Conservation (phyloP, 768 basidiomycete genomes). For the Rhizopogon sp. region DNA sequence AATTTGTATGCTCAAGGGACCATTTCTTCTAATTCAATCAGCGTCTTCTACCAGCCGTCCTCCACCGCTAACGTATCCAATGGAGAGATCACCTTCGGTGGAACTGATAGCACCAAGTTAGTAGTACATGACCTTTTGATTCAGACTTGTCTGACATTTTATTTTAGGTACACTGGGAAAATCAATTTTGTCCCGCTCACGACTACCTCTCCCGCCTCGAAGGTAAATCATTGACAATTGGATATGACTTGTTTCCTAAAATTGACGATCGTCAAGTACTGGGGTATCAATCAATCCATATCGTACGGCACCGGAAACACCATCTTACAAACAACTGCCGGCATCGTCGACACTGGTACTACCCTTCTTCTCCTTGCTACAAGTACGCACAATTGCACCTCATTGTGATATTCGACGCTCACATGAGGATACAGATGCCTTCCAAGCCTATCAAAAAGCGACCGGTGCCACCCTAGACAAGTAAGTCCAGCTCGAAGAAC, state of each 20-base stretch:
- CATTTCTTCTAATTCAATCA: constrained; percentile 41
- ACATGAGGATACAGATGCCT: constrained; percentile 37
- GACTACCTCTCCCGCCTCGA: constrained; percentile 33
- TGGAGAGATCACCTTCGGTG: constrained; percentile 50
- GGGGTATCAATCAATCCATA: constrained; percentile 35
- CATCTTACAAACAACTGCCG: constrained; percentile 29
- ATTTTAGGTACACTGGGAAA: constrained; percentile 20
- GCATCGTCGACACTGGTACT: constrained; percentile 45
- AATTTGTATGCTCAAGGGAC: constrained; percentile 43
- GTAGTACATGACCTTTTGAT: background rate
- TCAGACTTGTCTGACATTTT: background rate
- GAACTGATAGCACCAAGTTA: constrained; percentile 38
- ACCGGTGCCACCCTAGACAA: constrained; percentile 49
- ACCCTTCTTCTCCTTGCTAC: constrained; percentile 48
- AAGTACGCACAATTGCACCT: constrained; percentile 2
- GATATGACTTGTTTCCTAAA: background rate
- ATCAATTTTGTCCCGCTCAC: constrained; percentile 35
- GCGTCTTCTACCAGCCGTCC: constrained; percentile 44
- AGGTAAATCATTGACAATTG: background rate
- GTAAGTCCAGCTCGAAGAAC: constrained; percentile 22
- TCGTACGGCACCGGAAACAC: constrained; percentile 25
- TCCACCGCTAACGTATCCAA: constrained; percentile 30
- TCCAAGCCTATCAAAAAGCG: constrained; percentile 47
- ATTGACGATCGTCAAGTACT: constrained; percentile 21
- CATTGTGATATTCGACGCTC: background rate